Conservation (phyloP, 2,329 filamentous ascomycete genomes). For the Sordariomycetes sp. region DNA sequence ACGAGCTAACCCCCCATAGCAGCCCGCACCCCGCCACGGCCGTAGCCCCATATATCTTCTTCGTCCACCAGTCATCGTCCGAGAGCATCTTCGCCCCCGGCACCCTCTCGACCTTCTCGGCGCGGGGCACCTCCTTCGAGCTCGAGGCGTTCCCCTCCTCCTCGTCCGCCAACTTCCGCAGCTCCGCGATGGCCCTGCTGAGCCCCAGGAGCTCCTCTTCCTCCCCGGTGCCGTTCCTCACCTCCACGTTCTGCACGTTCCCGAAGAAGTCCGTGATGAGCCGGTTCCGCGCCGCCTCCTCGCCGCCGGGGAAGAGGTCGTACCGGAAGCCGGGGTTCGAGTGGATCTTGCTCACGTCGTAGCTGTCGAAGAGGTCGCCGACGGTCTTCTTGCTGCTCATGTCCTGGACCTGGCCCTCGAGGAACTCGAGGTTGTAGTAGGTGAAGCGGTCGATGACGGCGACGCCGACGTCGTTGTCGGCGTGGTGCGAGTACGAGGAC, state of each 20-base stretch:
- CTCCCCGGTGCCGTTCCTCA: conserved; percentile 47
- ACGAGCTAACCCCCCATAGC: conserved; percentile 47
- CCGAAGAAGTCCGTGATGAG: conserved; percentile 96
- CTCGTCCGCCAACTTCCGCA: conserved; percentile 37
- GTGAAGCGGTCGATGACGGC: conserved; percentile 98
- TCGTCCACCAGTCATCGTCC: conserved; percentile 57
- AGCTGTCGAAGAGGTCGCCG: conserved; percentile 91
- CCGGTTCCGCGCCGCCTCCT: conserved; percentile 63
- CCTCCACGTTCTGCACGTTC: conserved; percentile 93
- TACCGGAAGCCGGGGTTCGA: conserved; percentile 85
- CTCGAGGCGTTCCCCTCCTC: conserved; percentile 16
- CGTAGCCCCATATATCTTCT: conserved; percentile 51
- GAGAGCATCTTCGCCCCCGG: conserved; percentile 44
- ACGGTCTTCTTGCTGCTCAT: conserved; percentile 80
- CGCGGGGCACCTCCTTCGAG: neutral
- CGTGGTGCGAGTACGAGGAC: conserved; percentile 94
- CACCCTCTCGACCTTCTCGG: neutral
- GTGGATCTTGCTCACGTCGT: conserved; percentile 90
- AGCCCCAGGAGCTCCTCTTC: conserved; percentile 71
- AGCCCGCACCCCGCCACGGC: conserved; percentile 50
- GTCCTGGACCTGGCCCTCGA: conserved; percentile 82
- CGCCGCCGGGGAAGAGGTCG: conserved; percentile 85
- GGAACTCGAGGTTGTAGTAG: conserved; percentile 95
- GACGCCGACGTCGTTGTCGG: conserved; percentile 94
- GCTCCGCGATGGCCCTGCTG: conserved; percentile 51